Evolutionary conservation across 2,329 filamentous ascomycete species (phyloP).

Genomic region (Colletotrichum brevisporum): DNA sequence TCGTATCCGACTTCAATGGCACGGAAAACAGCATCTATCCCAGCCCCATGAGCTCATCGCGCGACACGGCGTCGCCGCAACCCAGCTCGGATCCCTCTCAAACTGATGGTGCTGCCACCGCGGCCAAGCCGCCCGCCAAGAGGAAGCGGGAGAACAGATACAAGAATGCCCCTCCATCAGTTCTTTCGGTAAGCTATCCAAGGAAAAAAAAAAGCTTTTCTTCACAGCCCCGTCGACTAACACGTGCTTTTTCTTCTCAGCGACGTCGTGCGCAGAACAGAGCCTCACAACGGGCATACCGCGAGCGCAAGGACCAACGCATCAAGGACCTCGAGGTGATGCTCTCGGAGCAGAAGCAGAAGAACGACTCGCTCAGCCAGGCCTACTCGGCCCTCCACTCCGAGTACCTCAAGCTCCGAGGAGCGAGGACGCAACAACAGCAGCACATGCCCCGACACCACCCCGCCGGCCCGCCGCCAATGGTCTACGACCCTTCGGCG

Average conservation of each 20-base stretch:
- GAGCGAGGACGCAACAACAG: constrained; percentile 31
- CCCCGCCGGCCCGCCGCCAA: constrained; percentile 29
- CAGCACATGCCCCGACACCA: constrained; percentile 34
- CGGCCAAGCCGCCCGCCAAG: constrained; percentile 57
- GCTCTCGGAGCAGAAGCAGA: constrained; percentile 66
- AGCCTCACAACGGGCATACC: constrained; percentile 51
- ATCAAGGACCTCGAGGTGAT: constrained; percentile 74
- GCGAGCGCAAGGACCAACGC: constrained; percentile 65
- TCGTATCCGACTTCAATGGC: constrained; percentile 46
- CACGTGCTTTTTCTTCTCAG: constrained; percentile 39
- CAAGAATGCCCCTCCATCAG: constrained; percentile 65
- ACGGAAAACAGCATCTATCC: constrained; percentile 48
- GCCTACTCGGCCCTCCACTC: constrained; percentile 66
- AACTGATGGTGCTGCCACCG: constrained; percentile 8
- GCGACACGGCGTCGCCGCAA: constrained; percentile 41
- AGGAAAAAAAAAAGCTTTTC: background rate
- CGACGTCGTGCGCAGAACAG: constrained; percentile 51
- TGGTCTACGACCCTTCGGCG: constrained; percentile 30
- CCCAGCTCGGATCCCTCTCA: constrained; percentile 26
- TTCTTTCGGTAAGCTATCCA: constrained; percentile 58
- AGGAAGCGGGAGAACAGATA: constrained; percentile 67
- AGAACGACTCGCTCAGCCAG: constrained; percentile 68
- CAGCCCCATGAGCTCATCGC: constrained; percentile 47
- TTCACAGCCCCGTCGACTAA: constrained; percentile 5
- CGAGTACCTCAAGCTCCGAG: constrained; percentile 56